These are phyloP conservation scores for Russula foetens DNA, from an alignment of 768 basidiomycete species.

Conservation along the genomic window DNA sequence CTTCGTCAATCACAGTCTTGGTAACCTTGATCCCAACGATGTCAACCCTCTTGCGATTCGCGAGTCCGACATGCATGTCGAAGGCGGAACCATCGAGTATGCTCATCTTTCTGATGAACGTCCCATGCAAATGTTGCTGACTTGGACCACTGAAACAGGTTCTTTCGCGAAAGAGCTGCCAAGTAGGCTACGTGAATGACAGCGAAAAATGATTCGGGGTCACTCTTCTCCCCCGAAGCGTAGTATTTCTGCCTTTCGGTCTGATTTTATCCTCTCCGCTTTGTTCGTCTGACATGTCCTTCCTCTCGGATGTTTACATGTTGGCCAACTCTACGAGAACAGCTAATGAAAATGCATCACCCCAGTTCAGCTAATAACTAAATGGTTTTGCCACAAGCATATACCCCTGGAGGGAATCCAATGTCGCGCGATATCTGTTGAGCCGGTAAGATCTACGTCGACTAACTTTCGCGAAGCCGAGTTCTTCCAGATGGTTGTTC, in stretches of 20 bases:
- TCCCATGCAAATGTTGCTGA: constrained; percentile 5
- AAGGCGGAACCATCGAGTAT: constrained; percentile 71
- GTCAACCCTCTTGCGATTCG: constrained; percentile 85
- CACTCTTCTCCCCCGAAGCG: not conserved
- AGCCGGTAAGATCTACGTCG: not conserved
- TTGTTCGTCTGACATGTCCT: not conserved
- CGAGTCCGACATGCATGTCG: constrained; percentile 80
- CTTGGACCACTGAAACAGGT: constrained; percentile 4
- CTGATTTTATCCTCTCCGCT: not conserved
- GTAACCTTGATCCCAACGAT: constrained; percentile 73
- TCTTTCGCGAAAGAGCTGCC: constrained; percentile 9
- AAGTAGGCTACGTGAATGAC: constrained; percentile 15
- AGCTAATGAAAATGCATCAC: not conserved
- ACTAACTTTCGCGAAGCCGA: too few relatives aligned
- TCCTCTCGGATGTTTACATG: not conserved
- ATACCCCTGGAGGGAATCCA: not conserved
- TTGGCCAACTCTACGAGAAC: not conserved
- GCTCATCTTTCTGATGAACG: not conserved
- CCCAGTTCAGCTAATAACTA: not conserved
- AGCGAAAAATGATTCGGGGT: constrained; percentile 3
- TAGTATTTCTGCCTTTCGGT: not conserved
- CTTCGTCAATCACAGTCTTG: constrained; percentile 94
- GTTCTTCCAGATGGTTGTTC: too few relatives aligned
- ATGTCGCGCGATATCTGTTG: too few relatives aligned
- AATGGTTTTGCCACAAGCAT: not conserved